phyloP scores from a whole-genome alignment of 345 rosid species.

The Limnanthes douglasii region DNA sequence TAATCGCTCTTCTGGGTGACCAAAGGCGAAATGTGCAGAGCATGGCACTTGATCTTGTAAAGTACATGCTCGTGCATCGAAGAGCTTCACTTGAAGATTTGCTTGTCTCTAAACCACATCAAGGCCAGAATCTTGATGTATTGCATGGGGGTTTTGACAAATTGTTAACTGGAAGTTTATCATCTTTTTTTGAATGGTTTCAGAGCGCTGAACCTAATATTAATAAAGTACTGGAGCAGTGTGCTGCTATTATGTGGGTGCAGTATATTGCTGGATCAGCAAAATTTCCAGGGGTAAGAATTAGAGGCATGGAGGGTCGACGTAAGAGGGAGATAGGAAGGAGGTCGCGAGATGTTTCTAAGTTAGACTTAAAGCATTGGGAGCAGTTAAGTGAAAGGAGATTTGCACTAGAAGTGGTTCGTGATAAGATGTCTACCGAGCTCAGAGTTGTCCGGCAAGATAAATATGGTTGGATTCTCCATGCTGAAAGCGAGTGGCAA shows the following conservation, averaged over 20 bases:
- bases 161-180: conserved; percentile 66
- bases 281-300: conserved; percentile 93
- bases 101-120: conserved; percentile 78
- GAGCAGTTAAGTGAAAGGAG: conserved; percentile 93
- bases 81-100: conserved; percentile 84
- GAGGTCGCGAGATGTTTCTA: conserved; percentile 67
- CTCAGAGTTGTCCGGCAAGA: conserved; percentile 97
- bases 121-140: conserved; percentile 68
- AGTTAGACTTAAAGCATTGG: conserved; percentile 80
- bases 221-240: conserved; percentile 84
- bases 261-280: conserved; percentile 88
- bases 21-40: conserved; percentile 67
- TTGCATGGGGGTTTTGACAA: conserved; percentile 93
- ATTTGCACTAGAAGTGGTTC: conserved; percentile 84
- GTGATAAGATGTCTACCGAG: conserved; percentile 97
- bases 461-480: conserved; percentile 99
- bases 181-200: conserved; percentile 79
- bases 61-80: conserved; percentile 77
- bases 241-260: conserved; percentile 95
- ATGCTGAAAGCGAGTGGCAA: conserved; percentile 99
- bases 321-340: conserved; percentile 90
- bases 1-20: conserved; percentile 72
- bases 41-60: conserved; percentile 75
- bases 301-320: conserved; percentile 86
- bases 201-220: conserved; percentile 59